Evolutionary conservation across 768 basidiomycete species (phyloP).

Genomic region (Collybia nuda): DNA sequence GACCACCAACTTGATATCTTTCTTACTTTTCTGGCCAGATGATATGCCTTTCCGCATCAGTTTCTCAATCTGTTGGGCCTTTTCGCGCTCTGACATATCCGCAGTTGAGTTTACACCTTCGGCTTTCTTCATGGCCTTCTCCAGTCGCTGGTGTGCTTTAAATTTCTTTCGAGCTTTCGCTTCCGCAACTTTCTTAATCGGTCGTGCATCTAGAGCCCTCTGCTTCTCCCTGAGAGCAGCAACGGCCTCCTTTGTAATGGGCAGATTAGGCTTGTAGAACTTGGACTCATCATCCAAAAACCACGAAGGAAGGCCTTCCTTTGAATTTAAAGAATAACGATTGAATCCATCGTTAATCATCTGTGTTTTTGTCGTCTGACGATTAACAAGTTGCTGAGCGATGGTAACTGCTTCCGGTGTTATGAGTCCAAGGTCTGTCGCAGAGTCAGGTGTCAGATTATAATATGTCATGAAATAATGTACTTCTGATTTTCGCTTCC

Average conservation of each 20-base stretch:
- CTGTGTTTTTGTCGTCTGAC: conserved; percentile 82
- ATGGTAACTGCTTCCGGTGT: conserved; percentile 91
- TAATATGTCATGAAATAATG: background rate
- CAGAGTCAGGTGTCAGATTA: background rate
- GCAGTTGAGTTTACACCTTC: conserved; percentile 86
- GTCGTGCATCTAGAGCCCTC: conserved; percentile 91
- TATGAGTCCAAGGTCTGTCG: conserved; percentile 72
- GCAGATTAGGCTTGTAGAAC: conserved; percentile 90
- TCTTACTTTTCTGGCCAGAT: conserved; percentile 63
- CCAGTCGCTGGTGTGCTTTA: conserved; percentile 79
- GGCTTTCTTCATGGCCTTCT: conserved; percentile 95
- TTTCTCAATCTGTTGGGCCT: conserved; percentile 91
- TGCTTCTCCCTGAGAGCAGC: conserved; percentile 83
- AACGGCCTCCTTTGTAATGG: conserved; percentile 96
- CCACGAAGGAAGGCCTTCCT: conserved; percentile 92
- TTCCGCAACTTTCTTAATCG: conserved; percentile 98
- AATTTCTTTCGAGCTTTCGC: conserved; percentile 97
- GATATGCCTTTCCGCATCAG: conserved; percentile 81
- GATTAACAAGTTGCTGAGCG: conserved; percentile 89
- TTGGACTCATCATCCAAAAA: conserved; percentile 96
- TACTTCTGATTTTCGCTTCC: conserved; percentile 66
- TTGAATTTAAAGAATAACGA: conserved; percentile 87
- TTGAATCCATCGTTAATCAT: conserved; percentile 96
- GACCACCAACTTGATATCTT: conserved; percentile 84
- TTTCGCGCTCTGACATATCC: conserved; percentile 94